Conservation (phyloP, 1,139 yeast species). For the Hyphopichia wangnamkhiaoensis region DNA sequence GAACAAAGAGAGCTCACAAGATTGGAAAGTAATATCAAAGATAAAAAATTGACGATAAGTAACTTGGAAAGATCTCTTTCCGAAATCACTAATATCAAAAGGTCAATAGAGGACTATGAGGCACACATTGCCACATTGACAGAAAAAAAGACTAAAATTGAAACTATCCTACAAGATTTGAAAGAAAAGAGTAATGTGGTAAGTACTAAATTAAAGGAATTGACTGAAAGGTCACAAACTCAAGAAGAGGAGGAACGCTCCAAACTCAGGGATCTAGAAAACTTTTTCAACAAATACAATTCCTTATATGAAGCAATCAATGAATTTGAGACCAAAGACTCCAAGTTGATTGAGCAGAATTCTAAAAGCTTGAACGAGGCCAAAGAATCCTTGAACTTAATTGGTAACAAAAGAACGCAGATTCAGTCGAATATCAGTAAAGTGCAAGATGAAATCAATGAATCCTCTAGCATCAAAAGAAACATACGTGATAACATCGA, state of each 20-base stretch:
- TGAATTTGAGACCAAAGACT: conserved; percentile 19
- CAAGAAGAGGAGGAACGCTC: conserved; percentile 18
- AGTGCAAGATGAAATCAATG: conserved; percentile 33
- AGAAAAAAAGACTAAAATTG: conserved; percentile 15
- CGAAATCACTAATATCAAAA: conserved; percentile 31
- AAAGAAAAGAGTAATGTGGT: conserved; percentile 3
- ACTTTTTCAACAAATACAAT: conserved; percentile 7
- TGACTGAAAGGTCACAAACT: conserved; percentile 15
- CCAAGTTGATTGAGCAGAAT: conserved; percentile 30
- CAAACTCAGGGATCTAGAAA: conserved; percentile 8
- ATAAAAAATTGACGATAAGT: conserved; percentile 55
- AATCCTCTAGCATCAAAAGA: conserved; percentile 37
- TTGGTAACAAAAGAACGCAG: conserved; percentile 6
- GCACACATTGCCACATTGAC: conserved; percentile 12
- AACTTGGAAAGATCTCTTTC: conserved; percentile 53
- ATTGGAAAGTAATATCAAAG: conserved; percentile 56
- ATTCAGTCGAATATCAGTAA: conserved; percentile 16
- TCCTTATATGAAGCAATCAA: conserved; percentile 13
- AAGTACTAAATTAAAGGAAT: conserved; percentile 7
- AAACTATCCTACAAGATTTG: conserved; percentile 8
- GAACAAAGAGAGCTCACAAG: conserved; percentile 49
- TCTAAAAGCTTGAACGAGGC: conserved; percentile 33
- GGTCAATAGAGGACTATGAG: conserved; percentile 20
- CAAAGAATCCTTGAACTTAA: conserved; percentile 3
- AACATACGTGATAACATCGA: conserved; percentile 44